Percentiles rank a stretch among this genome's conserved stretches.
Conservation (phyloP, 2,329 filamentous ascomycete genomes). For the Epichloe amarillans region DNA sequence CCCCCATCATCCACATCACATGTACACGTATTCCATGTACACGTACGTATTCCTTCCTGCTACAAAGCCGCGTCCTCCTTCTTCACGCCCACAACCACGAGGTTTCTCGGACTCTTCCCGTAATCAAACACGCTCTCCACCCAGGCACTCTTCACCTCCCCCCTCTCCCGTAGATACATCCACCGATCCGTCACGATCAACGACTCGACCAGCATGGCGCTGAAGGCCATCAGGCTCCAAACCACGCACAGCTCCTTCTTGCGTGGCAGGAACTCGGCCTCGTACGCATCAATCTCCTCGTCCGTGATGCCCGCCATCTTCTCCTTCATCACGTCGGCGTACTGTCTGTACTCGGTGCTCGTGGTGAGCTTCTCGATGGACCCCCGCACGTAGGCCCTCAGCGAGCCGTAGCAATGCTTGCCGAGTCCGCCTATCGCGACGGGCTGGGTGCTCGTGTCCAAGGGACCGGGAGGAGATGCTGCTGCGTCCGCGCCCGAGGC, state of each 20-base stretch:
- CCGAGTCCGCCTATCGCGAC: conserved; percentile 77
- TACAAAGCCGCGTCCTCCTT: conserved; percentile 13
- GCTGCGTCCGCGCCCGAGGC: not conserved
- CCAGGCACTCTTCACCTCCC: conserved; percentile 63
- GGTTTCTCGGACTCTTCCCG: conserved; percentile 68
- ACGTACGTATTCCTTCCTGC: not conserved
- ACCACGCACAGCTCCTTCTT: conserved; percentile 75
- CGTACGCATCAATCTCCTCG: conserved; percentile 61
- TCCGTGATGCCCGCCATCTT: conserved; percentile 60
- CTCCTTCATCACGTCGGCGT: conserved; percentile 46
- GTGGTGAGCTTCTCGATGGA: conserved; percentile 62
- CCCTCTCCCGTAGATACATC: conserved; percentile 71
- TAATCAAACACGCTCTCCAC: conserved; percentile 93
- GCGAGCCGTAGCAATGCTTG: conserved; percentile 66
- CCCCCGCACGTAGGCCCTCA: conserved; percentile 65
- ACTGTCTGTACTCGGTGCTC: conserved; percentile 41
- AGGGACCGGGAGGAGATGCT: conserved; percentile 22
- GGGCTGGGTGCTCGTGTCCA: conserved; percentile 53
- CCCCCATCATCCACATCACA: not conserved
- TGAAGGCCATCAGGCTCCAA: conserved; percentile 95
- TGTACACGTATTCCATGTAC: not conserved
- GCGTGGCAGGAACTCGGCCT: conserved; percentile 44
- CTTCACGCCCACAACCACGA: conserved; percentile 89
- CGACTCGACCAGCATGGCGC: conserved; percentile 76
- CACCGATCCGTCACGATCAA: conserved; percentile 84